These are phyloP conservation scores for Trichoderma simmonsii DNA, from an alignment of 2,329 filamentous ascomycete genomes.

Conservation along the genomic window DNA sequence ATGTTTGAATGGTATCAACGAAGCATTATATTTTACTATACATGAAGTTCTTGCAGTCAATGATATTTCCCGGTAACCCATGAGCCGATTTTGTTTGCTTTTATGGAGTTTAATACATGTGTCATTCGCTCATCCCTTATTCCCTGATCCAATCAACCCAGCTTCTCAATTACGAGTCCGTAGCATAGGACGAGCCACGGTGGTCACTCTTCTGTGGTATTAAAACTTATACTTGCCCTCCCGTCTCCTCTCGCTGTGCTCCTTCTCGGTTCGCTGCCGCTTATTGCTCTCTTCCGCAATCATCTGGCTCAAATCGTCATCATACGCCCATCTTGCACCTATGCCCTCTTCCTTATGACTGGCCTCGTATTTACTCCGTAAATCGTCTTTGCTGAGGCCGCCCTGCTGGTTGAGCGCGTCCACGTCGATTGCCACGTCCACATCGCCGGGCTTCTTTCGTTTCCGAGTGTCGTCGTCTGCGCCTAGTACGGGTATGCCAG, in stretches of 20 bases:
- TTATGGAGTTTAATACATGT: neutral
- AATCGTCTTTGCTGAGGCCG: constrained; percentile 78
- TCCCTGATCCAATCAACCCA: neutral
- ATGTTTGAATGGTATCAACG: neutral
- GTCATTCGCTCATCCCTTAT: neutral
- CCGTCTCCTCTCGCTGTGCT: constrained; percentile 66
- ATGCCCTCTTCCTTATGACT: constrained; percentile 62
- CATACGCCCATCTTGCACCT: constrained; percentile 67
- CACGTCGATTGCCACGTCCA: constrained; percentile 87
- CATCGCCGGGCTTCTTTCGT: constrained; percentile 92
- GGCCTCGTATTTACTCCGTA: constrained; percentile 77
- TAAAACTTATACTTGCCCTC: constrained; percentile 48
- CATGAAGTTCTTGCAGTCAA: neutral
- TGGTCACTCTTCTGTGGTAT: neutral
- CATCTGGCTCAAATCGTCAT: constrained; percentile 93
- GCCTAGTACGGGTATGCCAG: constrained; percentile 69
- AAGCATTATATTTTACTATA: constrained; percentile 3
- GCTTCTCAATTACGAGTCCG: neutral
- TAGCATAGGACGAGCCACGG: neutral
- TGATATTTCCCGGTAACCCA: neutral
- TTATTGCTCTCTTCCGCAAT: constrained; percentile 92
- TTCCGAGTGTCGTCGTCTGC: constrained; percentile 74
- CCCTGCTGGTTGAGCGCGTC: constrained; percentile 73
- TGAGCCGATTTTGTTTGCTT: neutral
- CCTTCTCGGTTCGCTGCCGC: constrained; percentile 82